Base-by-base conservation (phyloP, 208 protist genomes). In the Leptomonas seymouri region DNA sequence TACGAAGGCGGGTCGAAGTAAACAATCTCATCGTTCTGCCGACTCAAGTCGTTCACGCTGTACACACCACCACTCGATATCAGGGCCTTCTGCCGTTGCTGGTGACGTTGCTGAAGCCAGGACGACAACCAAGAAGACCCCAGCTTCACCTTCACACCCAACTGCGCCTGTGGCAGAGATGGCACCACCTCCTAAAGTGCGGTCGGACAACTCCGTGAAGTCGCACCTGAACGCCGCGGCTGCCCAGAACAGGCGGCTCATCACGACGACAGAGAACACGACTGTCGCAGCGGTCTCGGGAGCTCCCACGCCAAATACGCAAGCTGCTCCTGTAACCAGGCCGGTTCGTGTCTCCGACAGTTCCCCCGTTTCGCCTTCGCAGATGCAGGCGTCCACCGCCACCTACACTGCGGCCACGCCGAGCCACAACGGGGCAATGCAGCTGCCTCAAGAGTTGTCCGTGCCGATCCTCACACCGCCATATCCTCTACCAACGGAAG, bases 391-490 rank as follows among this genome's bases (percentile, higher is more conserved):
- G 5, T 41, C 23, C 39, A 23, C 9, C 18, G 39, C 44, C 6
- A 27, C 27, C 9, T 63, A 39, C 42, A 15, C 58, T 3, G 41
- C 15, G 15, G 42, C 58, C 7, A 63, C 58, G 6, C 58, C 58
- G 15, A 63, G 58, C 8, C 42, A 51, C 27, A n/a, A 16, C 4
- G 58, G 58, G 27, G 51, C 58, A 25, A 23, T 41, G 27, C 58
- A 50, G 58, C 39, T n/a, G 42, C 16, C 44, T 6, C 39, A 39
- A 18, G 25, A 30, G 58, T 27, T 51, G 2, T 45, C 36, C 36
- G 25, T 60, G 23, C 31, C 36, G 0, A 25, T 6, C 18, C 31
- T 12, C 3, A 20, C 55, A 45, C 36, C 34, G n/a, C 14, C 3
- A 7, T 21, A 23, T 7, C 4, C n/a, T 12, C 21, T 5, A 30